Base-by-base conservation (phyloP, 75 land plant species). In the Pinus taeda region DNA sequence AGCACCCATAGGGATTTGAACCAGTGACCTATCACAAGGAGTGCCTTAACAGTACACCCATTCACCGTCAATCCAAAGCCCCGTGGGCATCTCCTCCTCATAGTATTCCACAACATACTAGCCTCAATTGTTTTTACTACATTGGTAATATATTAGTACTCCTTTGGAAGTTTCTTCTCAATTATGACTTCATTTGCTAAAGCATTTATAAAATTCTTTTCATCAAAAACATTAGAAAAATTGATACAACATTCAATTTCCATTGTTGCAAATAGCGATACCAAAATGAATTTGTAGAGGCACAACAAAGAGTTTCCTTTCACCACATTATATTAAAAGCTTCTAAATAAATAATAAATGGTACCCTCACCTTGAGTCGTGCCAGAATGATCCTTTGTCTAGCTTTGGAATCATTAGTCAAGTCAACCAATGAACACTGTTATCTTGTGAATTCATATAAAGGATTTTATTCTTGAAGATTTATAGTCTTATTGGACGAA, bases 331-430 rank as follows among this genome's bases (percentile, higher is more conserved):
- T 9, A 69, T 20, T 3, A 69, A 69, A 69, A 69, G 22, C 22
- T 18, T 20, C 42, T 7, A 3, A 3, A 42, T 9, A 20, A 39
- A 69, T 39, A 20, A 57, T 24, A 57, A 20, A 73, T 4, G 15
- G 26, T 61, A 55, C 57, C 33, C 12, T 33, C 60, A 94, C 99
- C 99, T 96, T 20, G 93, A 82, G 80, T 96, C 99, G 80, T 88
- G 88, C 99, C 99, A 96, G 77, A 92, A 96, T 57, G 99, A 96
- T 36, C 86, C 86, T 74, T 90, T 94, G 84, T 96, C 99, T 13
- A 96, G 87, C 83, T 96, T 91, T 84, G 99, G 99, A 81, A 96
- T 93, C 3, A 96, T 98, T 66, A 96, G 77, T 57, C 21, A 87
- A 49, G 49, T 8, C 74, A 73, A 55, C 33, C 26, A 56, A 69